A percentile compares a stretch with the other conserved stretches of the same genome.
phyloP scores from a whole-genome alignment of 257 asterid species.

The Petunia axillaris region DNA sequence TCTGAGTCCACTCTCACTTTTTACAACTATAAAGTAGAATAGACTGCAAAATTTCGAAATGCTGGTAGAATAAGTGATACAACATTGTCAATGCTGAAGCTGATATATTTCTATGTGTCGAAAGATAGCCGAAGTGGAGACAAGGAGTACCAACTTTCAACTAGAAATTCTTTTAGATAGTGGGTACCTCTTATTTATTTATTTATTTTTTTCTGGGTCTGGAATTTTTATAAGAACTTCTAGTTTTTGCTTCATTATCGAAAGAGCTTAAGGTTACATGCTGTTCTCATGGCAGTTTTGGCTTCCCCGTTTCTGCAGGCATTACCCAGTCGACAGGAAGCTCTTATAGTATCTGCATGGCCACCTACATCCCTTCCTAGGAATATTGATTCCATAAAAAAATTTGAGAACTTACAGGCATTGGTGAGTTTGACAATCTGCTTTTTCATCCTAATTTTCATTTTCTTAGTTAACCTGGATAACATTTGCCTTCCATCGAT shows the following conservation, averaged over 20 bases:
- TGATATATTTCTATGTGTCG: conserved; percentile 10
- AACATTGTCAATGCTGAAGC: conserved; percentile 11
- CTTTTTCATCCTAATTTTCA: conserved; percentile 10
- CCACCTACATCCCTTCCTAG: conserved; percentile 82
- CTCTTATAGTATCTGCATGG: conserved; percentile 89
- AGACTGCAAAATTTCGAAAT: background rate
- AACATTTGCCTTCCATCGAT: conserved; percentile 17
- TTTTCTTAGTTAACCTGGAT: background rate
- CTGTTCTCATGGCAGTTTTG: conserved; percentile 23
- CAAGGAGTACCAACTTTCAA: background rate
- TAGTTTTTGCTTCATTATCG: background rate
- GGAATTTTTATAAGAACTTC: background rate
- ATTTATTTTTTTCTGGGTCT: background rate
- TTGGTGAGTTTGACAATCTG: conserved; percentile 53
- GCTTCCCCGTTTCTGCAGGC: conserved; percentile 50
- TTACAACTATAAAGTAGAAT: conserved; percentile 11
- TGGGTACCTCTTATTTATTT: background rate
- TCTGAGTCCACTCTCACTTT: background rate
- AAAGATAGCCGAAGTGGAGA: background rate
- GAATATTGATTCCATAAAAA: conserved; percentile 64
- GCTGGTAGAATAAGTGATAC: background rate
- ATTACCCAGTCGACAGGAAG: conserved; percentile 71
- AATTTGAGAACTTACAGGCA: conserved; percentile 87
- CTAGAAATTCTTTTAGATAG: too few relatives aligned
- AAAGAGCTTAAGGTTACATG: conserved; percentile 20